A percentile compares a stretch with the other conserved stretches of the same genome.
Evolutionary conservation across 306 rosid species (phyloP).

Genomic region (Spatholobus suberectus): DNA sequence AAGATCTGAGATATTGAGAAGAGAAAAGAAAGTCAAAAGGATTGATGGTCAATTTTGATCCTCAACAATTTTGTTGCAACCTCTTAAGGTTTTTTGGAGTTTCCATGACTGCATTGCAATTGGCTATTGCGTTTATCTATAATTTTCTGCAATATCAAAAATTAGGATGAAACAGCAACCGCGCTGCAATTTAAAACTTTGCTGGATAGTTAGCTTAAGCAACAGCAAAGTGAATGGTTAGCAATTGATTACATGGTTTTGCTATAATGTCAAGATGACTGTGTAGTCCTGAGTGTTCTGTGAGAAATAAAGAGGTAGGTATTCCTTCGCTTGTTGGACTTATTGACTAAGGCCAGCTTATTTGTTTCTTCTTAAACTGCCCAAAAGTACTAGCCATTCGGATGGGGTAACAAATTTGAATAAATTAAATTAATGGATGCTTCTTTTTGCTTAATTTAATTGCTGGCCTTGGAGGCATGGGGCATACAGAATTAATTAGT

Average conservation of each 20-base stretch:
- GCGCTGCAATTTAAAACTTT: neutral
- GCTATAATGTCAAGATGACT: neutral
- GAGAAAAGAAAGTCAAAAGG: neutral
- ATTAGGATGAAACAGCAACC: too few relatives aligned
- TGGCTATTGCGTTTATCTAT: too few relatives aligned
- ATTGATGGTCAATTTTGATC: neutral
- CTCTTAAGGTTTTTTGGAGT: neutral
- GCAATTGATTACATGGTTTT: neutral
- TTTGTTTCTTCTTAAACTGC: constrained; percentile 11
- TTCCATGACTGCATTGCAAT: neutral
- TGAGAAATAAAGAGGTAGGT: constrained; percentile 16
- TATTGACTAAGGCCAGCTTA: neutral
- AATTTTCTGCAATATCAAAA: too few relatives aligned
- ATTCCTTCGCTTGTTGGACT: neutral
- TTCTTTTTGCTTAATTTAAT: neutral
- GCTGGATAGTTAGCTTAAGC: neutral
- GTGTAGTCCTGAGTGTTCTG: neutral
- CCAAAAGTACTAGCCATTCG: neutral
- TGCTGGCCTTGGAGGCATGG: constrained; percentile 19
- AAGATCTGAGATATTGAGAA: neutral
- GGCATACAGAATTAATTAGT: constrained; percentile 26
- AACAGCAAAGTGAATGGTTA: neutral
- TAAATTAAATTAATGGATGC: constrained; percentile 19
- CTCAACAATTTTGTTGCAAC: neutral
- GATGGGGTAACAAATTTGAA: neutral